A percentile compares a stretch with the other conserved stretches of the same genome.
These are phyloP conservation scores for Aquanectria penicillioides DNA, from an alignment of 2,329 filamentous ascomycete genomes.

Conservation along the genomic window DNA sequence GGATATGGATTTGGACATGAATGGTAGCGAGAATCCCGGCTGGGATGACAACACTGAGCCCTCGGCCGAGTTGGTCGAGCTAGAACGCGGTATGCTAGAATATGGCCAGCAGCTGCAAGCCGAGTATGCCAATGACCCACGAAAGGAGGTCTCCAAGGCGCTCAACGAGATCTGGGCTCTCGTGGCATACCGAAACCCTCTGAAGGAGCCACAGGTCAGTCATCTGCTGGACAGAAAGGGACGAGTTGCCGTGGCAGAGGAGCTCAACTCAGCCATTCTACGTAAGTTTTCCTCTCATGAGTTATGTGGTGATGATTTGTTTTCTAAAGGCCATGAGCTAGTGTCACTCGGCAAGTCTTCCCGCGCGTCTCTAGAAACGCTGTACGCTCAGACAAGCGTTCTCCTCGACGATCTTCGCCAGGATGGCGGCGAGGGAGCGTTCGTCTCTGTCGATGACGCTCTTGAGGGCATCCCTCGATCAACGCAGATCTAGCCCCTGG, in stretches of 20 bases:
- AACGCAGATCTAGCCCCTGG: slow-evolving; percentile 43
- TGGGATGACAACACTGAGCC: slow-evolving; percentile 58
- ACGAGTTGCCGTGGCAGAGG: slow-evolving; percentile 84
- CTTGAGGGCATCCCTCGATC: slow-evolving; percentile 57
- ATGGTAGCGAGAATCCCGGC: slow-evolving; percentile 52
- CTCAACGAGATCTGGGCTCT: slow-evolving; percentile 88
- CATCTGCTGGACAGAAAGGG: slow-evolving; percentile 81
- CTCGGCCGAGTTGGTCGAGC: slow-evolving; percentile 48
- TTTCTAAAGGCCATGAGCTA: slow-evolving; percentile 51
- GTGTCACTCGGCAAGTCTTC: slow-evolving; percentile 92
- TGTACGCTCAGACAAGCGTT: slow-evolving; percentile 87
- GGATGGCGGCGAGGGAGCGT: slow-evolving; percentile 82
- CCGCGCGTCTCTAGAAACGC: slow-evolving; percentile 82
- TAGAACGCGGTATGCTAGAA: slow-evolving; percentile 75
- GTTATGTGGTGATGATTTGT: not conserved
- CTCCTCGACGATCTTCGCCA: slow-evolving; percentile 84
- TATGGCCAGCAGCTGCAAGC: slow-evolving; percentile 83
- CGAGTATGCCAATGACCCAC: slow-evolving; percentile 79
- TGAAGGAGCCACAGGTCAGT: slow-evolving; percentile 77
- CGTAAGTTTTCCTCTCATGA: slow-evolving; percentile 63
- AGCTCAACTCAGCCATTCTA: slow-evolving; percentile 91
- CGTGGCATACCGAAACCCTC: slow-evolving; percentile 85
- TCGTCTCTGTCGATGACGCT: slow-evolving; percentile 72
- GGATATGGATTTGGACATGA: slow-evolving; percentile 67
- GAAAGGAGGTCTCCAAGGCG: slow-evolving; percentile 75